Conservation (phyloP, 306 rosid species). For the Inga laurina region DNA sequence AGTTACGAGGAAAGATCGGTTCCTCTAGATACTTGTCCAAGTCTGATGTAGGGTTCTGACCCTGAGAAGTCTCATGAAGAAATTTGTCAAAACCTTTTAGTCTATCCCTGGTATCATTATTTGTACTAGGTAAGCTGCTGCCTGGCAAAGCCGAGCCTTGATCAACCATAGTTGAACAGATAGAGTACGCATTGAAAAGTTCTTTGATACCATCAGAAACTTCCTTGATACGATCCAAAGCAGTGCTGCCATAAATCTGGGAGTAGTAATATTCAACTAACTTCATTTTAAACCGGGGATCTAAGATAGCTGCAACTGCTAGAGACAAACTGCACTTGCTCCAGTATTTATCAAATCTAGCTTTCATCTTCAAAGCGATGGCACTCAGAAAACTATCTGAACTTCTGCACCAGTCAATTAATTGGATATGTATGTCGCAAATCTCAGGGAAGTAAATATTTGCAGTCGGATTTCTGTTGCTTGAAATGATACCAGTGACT, state of each 20-base stretch:
- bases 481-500: constrained; percentile 61
- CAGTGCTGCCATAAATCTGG: constrained; percentile 85
- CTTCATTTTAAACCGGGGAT: constrained; percentile 95
- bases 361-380: constrained; percentile 74
- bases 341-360: constrained; percentile 90
- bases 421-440: constrained; percentile 81
- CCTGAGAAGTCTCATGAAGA: constrained; percentile 82
- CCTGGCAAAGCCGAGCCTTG: constrained; percentile 91
- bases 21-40: constrained; percentile 94
- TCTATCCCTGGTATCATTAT: constrained; percentile 71
- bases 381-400: constrained; percentile 70
- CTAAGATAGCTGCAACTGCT: constrained; percentile 89
- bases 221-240: constrained; percentile 86
- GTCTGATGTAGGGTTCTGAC: constrained; percentile 68
- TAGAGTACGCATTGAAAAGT: constrained; percentile 81
- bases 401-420: constrained; percentile 91
- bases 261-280: constrained; percentile 96
- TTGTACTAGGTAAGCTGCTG: constrained; percentile 71
- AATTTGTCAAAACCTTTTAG: constrained; percentile 93
- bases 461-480: constrained; percentile 71
- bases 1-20: constrained; percentile 84
- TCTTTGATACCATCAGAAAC: constrained; percentile 82
- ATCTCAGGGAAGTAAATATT: constrained; percentile 89
- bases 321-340: constrained; percentile 82
- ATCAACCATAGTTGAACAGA: constrained; percentile 83